Evolutionary conservation across 108 stramenopile genomes (phyloP), one percentile per base, ranked within the genome.

Genomic region (Phaeodactylum tricornutum): DNA sequence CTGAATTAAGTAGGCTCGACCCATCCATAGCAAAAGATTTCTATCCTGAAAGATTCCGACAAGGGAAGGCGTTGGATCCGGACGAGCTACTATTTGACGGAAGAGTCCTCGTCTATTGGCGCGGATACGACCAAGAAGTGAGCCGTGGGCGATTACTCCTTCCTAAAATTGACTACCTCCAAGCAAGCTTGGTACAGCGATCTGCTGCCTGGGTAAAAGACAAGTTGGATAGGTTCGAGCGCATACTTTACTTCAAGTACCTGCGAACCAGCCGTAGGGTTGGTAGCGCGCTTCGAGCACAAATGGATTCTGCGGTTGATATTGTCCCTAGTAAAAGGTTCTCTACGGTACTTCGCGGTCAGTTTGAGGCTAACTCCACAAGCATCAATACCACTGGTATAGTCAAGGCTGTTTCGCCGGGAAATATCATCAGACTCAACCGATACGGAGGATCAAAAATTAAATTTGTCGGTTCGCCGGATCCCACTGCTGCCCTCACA

Each of bases 91-190:
- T 82, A 11, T 85, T 83, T 53, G 81, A 71, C 46, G 84, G 79
- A 9, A 57, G 59, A 23, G 67, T 84, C 0, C 62, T 85, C 7
- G 61, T 90, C 14, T 90, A 59, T 69, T 77, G 81, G 37, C 47
- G 84, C 57, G 88, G 84, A 24, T 90, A 90, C 48, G 66, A 70
- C 3, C 59, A 57, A 35, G 88, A 90, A 59, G 55, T 74, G 0
- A 90, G 80, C 9, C 65, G 54, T 39, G 82, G 77, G 9, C 58
- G 88, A n/a, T 54, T 84, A 9, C 37, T 76, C 0, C 67, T 81
- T 0, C 81, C 75, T 12, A 90, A 90, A 49, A 26, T 90, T 2
- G 84, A 90, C 48, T 90, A 90, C 50, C 47, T 90, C n/a, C 88
- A 90, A 58, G 72, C 84, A 34, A 73, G 61, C 50, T 26, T 90